Conservation (phyloP, 2,329 filamentous ascomycete genomes). For the Colletotrichum orbiculare region DNA sequence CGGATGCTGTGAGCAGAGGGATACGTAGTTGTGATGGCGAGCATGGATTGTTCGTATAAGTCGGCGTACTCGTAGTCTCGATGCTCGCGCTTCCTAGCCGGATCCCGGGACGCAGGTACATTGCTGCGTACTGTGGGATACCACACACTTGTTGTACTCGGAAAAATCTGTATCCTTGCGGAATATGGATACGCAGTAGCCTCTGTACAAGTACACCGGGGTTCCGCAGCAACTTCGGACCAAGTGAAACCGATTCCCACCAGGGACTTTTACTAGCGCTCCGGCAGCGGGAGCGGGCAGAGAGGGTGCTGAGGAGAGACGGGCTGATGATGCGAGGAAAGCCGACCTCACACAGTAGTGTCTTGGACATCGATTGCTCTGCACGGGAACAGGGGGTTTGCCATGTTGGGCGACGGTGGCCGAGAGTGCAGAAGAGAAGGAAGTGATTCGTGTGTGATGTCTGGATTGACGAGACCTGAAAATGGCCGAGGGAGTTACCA, state of each 20-base stretch:
- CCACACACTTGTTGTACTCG: too few relatives aligned
- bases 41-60: background rate
- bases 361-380: background rate
- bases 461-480: background rate
- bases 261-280: conserved; percentile 15
- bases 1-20: background rate
- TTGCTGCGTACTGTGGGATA: too few relatives aligned
- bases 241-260: conserved; percentile 25
- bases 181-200: background rate
- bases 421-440: background rate
- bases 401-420: background rate
- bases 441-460: background rate
- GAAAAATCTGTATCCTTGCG: too few relatives aligned
- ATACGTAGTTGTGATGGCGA: conserved; percentile 2
- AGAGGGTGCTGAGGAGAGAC: background rate
- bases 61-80: background rate
- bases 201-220: background rate
- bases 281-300: background rate
- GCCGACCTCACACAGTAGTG: background rate
- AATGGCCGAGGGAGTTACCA: background rate
- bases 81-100: conserved; percentile 6
- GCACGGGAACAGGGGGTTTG: conserved; percentile 11
- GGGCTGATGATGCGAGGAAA: background rate
- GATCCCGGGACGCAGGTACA: conserved; percentile 19
- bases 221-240: conserved; percentile 18